Evolutionary conservation across 306 rosid genomes (phyloP).

Genomic region (Vicia faba): DNA sequence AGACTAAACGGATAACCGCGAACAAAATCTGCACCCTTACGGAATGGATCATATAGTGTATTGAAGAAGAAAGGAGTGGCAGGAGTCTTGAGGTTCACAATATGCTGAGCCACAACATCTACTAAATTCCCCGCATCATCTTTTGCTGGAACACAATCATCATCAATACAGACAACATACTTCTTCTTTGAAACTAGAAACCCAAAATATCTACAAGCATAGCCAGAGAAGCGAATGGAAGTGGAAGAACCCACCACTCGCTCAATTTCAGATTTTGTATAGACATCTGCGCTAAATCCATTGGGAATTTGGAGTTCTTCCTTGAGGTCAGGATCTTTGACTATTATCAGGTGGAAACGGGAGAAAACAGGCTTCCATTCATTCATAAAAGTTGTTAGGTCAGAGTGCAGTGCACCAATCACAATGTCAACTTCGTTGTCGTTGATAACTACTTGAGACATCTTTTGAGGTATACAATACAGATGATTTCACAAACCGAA

Average conservation of each 20-base stretch:
- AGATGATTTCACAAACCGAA: constrained; percentile 32
- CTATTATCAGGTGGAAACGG: constrained; percentile 79
- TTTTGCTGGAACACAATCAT: constrained; percentile 85
- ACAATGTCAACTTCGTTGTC: constrained; percentile 86
- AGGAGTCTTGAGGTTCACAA: constrained; percentile 77
- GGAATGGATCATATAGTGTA: constrained; percentile 90
- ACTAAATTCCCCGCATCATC: constrained; percentile 59
- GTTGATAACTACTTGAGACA: constrained; percentile 60
- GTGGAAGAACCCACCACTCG: constrained; percentile 67
- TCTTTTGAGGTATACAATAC: constrained; percentile 45
- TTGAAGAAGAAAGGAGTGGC: constrained; percentile 99
- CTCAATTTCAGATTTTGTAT: constrained; percentile 66
- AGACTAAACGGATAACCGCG: constrained; percentile 99
- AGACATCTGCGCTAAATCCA: constrained; percentile 72
- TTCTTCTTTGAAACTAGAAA: constrained; percentile 77
- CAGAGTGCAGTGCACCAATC: constrained; percentile 76
- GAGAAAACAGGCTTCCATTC: constrained; percentile 80
- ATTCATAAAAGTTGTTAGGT: constrained; percentile 67
- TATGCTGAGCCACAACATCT: constrained; percentile 79
- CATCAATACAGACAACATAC: constrained; percentile 84
- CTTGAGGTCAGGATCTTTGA: constrained; percentile 83
- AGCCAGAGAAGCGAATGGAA: constrained; percentile 77
- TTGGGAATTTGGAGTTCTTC: constrained; percentile 72
- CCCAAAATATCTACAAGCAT: constrained; percentile 94
- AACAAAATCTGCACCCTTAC: constrained; percentile 92